Evolutionary conservation across 1,284 basidiomycete genomes (phyloP).

Genomic region (Trametes versicolor): DNA sequence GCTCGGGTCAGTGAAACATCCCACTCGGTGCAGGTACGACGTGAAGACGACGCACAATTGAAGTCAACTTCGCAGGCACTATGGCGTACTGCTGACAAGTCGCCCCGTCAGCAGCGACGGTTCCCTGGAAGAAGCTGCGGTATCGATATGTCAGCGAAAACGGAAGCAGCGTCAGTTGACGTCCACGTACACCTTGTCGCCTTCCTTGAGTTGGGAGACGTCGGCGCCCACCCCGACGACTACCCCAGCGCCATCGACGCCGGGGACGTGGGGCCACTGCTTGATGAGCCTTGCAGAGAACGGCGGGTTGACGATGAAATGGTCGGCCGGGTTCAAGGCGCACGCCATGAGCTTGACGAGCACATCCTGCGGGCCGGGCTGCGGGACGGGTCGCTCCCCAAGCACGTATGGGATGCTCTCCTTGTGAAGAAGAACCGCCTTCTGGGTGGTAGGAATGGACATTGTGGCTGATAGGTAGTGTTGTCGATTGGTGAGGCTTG

Average conservation of each 20-base stretch:
- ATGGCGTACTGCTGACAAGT: slow-evolving; percentile 62
- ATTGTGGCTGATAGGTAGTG: background rate
- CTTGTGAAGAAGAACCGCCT: slow-evolving; percentile 13
- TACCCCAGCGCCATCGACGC: slow-evolving; percentile 66
- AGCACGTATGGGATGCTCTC: slow-evolving; percentile 13
- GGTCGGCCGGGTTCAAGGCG: slow-evolving; percentile 14
- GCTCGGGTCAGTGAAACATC: too few relatives aligned
- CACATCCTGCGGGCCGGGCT: slow-evolving; percentile 15
- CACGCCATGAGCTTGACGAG: slow-evolving; percentile 22
- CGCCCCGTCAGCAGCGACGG: slow-evolving; percentile 18
- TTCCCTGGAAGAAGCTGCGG: slow-evolving; percentile 53
- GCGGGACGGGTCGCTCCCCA: slow-evolving; percentile 14
- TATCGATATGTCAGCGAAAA: background rate
- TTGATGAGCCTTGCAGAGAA: background rate
- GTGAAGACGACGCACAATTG: slow-evolving; percentile 36
- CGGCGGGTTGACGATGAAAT: background rate
- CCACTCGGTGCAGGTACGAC: too few relatives aligned
- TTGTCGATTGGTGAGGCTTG: too few relatives aligned
- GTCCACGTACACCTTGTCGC: slow-evolving; percentile 49
- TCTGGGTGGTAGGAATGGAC: slow-evolving; percentile 21
- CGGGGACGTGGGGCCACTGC: slow-evolving; percentile 47
- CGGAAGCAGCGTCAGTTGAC: too few relatives aligned
- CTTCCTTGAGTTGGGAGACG: slow-evolving; percentile 59
- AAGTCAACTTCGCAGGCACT: slow-evolving; percentile 48
- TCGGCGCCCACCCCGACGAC: slow-evolving; percentile 63